These are phyloP conservation scores for Arthroderma sp. DNA, from an alignment of 2,329 filamentous ascomycete genomes.

Conservation along the genomic window DNA sequence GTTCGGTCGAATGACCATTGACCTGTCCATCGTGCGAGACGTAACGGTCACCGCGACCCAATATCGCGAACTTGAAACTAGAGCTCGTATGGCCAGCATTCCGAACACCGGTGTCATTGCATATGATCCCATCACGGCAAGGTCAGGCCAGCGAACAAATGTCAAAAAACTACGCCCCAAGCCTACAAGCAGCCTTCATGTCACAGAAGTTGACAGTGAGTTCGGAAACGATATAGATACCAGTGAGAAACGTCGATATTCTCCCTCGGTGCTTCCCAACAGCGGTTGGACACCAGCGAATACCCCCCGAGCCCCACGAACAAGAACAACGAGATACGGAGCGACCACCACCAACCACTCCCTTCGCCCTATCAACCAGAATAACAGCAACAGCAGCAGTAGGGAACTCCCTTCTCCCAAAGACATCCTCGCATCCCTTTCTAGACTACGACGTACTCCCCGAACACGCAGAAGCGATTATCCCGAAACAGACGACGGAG, in stretches of 20 bases:
- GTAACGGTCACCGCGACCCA: constrained; percentile 14
- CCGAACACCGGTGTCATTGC: not conserved
- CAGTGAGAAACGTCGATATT: not conserved
- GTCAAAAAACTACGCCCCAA: constrained; percentile 5
- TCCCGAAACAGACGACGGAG: too few species aligned
- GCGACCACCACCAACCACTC: constrained; percentile 30
- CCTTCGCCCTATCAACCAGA: constrained; percentile 3
- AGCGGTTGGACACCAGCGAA: constrained; percentile 27
- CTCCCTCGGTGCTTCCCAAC: not conserved
- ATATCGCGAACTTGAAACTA: constrained; percentile 10
- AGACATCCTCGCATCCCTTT: constrained; percentile 15
- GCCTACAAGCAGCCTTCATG: not conserved
- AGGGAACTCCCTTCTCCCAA: constrained; percentile 13
- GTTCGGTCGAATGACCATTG: constrained; percentile 16
- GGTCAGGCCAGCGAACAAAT: not conserved
- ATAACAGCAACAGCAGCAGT: not conserved
- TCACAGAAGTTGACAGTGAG: not conserved
- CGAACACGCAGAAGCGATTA: too few species aligned
- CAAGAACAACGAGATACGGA: not conserved
- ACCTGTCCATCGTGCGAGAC: constrained; percentile 12
- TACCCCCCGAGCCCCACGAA: constrained; percentile 18
- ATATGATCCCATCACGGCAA: not conserved
- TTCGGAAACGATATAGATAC: constrained; percentile 1
- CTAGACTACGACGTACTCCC: constrained; percentile 4
- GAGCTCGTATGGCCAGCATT: not conserved